Evolutionary conservation across 2,329 filamentous ascomycete species (phyloP).

Genomic region (Botrytis aclada): DNA sequence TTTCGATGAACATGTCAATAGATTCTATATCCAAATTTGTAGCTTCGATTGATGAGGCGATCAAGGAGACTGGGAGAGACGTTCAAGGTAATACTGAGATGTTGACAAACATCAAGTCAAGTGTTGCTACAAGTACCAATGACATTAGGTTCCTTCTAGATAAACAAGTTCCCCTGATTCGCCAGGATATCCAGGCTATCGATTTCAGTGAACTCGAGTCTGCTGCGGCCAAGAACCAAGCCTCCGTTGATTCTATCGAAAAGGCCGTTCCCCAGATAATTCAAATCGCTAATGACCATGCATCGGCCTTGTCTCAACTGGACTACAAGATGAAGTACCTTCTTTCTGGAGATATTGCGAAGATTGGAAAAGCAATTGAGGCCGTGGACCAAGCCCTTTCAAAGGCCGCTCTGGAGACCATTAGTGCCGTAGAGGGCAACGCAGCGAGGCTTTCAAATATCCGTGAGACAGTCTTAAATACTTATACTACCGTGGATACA

Average conservation of each 20-base stretch:
- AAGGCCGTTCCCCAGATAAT: conserved; percentile 17
- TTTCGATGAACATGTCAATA: conserved; percentile 18
- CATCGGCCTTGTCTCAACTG: conserved; percentile 15
- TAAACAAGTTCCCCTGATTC: conserved; percentile 21
- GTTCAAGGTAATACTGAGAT: conserved; percentile 20
- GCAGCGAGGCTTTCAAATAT: conserved; percentile 20
- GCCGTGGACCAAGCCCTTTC: conserved; percentile 19
- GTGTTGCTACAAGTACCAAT: conserved; percentile 20
- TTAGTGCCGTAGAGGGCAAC: conserved; percentile 20
- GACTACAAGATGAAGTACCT: conserved; percentile 20
- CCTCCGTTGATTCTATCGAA: conserved; percentile 18
- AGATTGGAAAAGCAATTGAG: conserved; percentile 21
- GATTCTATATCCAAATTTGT: conserved; percentile 20
- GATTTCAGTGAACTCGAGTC: conserved; percentile 18
- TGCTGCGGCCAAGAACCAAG: conserved; percentile 14
- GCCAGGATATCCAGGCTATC: conserved; percentile 22
- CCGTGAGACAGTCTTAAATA: conserved; percentile 21
- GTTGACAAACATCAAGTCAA: conserved; percentile 21
- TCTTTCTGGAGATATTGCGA: conserved; percentile 17
- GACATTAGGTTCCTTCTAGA: conserved; percentile 21
- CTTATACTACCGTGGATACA: conserved; percentile 20
- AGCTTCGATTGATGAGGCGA: conserved; percentile 19
- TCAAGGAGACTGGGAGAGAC: conserved; percentile 21
- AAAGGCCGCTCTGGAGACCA: conserved; percentile 18
- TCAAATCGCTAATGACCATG: conserved; percentile 19